Evolutionary conservation across 129 eudicot species (phyloP), one percentile per base, ranked within the genome.

Genomic region (Artemisia annua): DNA sequence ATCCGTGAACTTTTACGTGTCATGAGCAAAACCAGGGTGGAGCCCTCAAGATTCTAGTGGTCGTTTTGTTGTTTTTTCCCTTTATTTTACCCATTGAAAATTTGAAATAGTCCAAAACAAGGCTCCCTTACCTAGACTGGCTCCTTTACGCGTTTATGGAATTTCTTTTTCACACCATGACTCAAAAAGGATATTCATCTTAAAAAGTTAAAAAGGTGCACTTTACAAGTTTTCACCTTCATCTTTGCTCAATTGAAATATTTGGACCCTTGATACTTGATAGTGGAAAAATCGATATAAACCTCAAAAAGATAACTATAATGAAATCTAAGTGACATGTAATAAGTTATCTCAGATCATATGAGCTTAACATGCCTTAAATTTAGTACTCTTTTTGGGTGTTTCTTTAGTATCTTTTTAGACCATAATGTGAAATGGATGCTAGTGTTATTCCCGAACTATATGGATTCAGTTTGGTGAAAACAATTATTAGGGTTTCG

Each of bases 101-200:
- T 26, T 35, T 71, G 82, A 78, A 71, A 71, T 3, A 30, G 78
- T 71, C 81, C 67, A 71, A 48, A 26, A 15, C 63, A 19, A 15
- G 73, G 67, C 32, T 78, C 66, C 48, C 6, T 66, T 66, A 16
- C 66, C 63, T 24, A 32, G 65, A 39, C 57, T 32, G 66, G 7
- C 30, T 20, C 18, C 68, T 46, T 64, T 44, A 78, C 82, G 82
- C 78, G 82, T 78, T 62, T 44, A n/a, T 16, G 53, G 67, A 56
- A 63, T 71, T 71, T 46, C 58, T 65, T 78, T 71, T 57, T 20
- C 50, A 65, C 28, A 26, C 65, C 16, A 24, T 59, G 43, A 59
- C 65, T 24, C 67, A 48, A 50, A 69, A 76, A 48, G 67, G 15
- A 28, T 12, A 77, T 77, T 54, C 22, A 61, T 60, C 50, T 48